These are phyloP conservation scores for Daedalea quercina DNA, from an alignment of 768 basidiomycete species.

Conservation along the genomic window DNA sequence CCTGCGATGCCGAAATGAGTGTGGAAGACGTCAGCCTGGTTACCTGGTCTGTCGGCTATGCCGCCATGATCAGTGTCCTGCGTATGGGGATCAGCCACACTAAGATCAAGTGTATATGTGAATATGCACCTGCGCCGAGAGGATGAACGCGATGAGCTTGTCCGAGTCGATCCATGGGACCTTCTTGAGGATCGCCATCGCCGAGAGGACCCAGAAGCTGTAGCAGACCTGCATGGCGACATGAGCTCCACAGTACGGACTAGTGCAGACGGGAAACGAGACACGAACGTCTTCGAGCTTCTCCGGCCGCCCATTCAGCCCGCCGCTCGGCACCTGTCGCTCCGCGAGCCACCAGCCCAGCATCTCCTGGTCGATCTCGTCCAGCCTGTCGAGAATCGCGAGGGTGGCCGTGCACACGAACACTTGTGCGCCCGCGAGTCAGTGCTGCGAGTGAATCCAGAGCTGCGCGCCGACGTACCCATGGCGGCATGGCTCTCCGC, in stretches of 20 bases:
- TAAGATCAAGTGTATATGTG: neutral
- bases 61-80: conserved; percentile 90
- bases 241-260: neutral
- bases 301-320: conserved; percentile 95
- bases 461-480: conserved; percentile 50
- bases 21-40: conserved; percentile 97
- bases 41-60: conserved; percentile 88
- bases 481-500: conserved; percentile 92
- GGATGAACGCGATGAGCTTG: conserved; percentile 74
- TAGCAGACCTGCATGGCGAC: conserved; percentile 82
- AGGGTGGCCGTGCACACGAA: conserved; percentile 87
- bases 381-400: conserved; percentile 79
- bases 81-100: neutral
- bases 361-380: conserved; percentile 72
- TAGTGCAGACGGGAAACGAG: neutral
- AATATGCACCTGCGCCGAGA: conserved; percentile 72
- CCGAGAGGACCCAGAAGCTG: conserved; percentile 92
- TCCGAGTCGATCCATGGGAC: conserved; percentile 83
- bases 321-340: conserved; percentile 87
- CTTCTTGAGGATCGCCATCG: conserved; percentile 77
- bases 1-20: conserved; percentile 90
- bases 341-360: conserved; percentile 93
- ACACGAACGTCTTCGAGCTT: conserved; percentile 87
- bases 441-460: neutral
- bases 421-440: conserved; percentile 42